A percentile compares a stretch with the other conserved stretches of the same genome.
Conservation (phyloP, 1,284 basidiomycete genomes). For the Cutaneotrichosporon mucoides region DNA sequence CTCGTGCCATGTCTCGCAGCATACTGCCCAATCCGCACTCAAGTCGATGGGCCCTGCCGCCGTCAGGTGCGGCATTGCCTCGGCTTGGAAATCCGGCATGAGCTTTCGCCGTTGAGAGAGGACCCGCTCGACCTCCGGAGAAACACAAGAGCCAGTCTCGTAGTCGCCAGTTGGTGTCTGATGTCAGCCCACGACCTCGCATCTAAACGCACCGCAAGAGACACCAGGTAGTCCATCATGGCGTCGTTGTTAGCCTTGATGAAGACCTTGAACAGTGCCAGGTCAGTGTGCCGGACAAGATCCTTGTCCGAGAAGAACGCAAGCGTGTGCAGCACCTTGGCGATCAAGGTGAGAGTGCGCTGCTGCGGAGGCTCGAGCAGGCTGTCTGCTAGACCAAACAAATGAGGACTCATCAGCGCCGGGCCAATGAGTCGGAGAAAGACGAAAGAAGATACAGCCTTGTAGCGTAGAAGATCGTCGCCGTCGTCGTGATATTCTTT, state of each 20-base stretch:
- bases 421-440: conserved; percentile 38
- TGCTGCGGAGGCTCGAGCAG: conserved; percentile 18
- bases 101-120: conserved; percentile 14
- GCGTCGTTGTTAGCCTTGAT: conserved; percentile 22
- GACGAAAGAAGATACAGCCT: conserved; percentile 37
- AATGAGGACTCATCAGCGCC: conserved; percentile 33
- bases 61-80: conserved; percentile 20
- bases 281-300: conserved; percentile 21
- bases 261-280: conserved; percentile 21
- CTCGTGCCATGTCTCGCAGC: conserved; percentile 27
- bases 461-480: conserved; percentile 26
- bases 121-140: conserved; percentile 10
- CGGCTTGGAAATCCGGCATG: conserved; percentile 12
- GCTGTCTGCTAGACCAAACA: conserved; percentile 29
- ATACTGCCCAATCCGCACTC: conserved; percentile 24
- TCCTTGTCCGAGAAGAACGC: conserved; percentile 33
- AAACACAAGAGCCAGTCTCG: neutral
- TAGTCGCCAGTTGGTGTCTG: conserved; percentile 20
- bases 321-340: conserved; percentile 33
- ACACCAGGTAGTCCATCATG: conserved; percentile 32
- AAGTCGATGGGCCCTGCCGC: conserved; percentile 27
- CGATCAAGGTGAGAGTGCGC: conserved; percentile 25
- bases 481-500: conserved; percentile 24
- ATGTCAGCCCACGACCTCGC: too few species aligned
- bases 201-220: conserved; percentile 2